Evolutionary conservation across 768 basidiomycete genomes (phyloP).

Genomic region (Psilocybe cubensis): DNA sequence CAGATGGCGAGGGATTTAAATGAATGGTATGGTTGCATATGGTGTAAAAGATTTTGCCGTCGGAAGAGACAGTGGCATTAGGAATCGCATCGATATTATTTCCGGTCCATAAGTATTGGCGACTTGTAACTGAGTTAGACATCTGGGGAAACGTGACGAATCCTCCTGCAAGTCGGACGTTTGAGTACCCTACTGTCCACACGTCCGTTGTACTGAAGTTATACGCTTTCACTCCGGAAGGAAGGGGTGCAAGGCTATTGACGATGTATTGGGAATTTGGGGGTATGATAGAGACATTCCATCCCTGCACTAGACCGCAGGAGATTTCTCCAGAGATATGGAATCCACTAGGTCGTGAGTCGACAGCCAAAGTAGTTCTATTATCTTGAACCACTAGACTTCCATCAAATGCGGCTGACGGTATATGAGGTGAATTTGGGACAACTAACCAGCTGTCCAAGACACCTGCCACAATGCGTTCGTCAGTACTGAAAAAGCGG

Average conservation of each 20-base stretch:
- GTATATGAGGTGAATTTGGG: not conserved
- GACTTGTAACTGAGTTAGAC: not conserved
- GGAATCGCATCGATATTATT: not conserved
- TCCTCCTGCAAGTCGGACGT: not conserved
- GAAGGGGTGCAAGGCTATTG: not conserved
- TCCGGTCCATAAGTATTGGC: constrained; percentile 3
- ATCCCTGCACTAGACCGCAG: not conserved
- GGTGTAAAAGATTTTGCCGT: not conserved
- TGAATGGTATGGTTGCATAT: not conserved
- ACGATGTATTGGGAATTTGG: not conserved
- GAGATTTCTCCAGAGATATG: not conserved
- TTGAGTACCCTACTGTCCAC: not conserved
- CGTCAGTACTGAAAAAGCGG: not conserved
- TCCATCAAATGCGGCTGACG: not conserved
- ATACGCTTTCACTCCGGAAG: not conserved
- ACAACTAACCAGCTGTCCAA: not conserved
- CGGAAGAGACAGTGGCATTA: not conserved
- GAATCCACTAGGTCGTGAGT: not conserved
- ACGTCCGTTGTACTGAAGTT: not conserved
- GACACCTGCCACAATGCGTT: not conserved
- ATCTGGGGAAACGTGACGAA: not conserved
- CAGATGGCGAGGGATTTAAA: not conserved
- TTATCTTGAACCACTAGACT: constrained; percentile 2
- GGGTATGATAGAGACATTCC: not conserved
- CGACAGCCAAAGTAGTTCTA: not conserved